phyloP scores from a whole-genome alignment of 1,139 yeast species.

The Suhomyces ambrosiae region DNA sequence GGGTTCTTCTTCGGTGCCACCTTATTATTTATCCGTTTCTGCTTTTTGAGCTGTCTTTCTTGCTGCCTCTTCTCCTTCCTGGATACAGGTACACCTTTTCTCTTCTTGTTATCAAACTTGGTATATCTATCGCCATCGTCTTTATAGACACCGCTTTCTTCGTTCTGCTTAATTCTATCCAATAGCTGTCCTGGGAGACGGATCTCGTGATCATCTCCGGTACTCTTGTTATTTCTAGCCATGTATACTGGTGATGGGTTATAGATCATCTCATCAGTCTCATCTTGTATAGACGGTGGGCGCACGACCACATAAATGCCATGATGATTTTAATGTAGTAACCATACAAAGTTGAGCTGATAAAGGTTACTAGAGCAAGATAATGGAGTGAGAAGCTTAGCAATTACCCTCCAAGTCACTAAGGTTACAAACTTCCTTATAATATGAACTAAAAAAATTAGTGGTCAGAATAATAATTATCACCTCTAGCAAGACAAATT shows the following conservation, averaged over 20 bases:
- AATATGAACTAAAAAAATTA: too few relatives aligned
- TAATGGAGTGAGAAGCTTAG: too few relatives aligned
- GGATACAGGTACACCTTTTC: conserved; percentile 31
- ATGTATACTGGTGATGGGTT: conserved; percentile 4
- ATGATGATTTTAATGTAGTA: too few relatives aligned
- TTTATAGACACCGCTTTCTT: conserved; percentile 45
- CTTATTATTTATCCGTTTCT: conserved; percentile 25
- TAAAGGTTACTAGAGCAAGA: too few relatives aligned
- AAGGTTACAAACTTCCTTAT: too few relatives aligned
- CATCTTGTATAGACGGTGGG: conserved; percentile 4
- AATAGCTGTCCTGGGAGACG: conserved; percentile 67
- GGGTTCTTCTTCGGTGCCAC: too few relatives aligned
- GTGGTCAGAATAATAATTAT: too few relatives aligned
- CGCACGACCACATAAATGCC: conserved; percentile 5
- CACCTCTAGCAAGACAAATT: too few relatives aligned
- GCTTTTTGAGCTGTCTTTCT: conserved; percentile 55
- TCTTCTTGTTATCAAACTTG: conserved; percentile 34
- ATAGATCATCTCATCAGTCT: conserved; percentile 1
- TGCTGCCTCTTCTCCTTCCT: conserved; percentile 62
- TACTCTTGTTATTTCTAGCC: conserved; percentile 10
- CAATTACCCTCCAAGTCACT: too few relatives aligned
- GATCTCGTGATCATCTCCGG: conserved; percentile 46
- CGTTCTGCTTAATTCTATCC: conserved; percentile 59
- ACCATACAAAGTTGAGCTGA: too few relatives aligned
- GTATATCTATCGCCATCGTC: conserved; percentile 37